Percentiles rank a stretch among this genome's conserved stretches.
These are phyloP conservation scores for Termitomyces sp. DNA, from an alignment of 768 basidiomycete genomes.

Conservation along the genomic window DNA sequence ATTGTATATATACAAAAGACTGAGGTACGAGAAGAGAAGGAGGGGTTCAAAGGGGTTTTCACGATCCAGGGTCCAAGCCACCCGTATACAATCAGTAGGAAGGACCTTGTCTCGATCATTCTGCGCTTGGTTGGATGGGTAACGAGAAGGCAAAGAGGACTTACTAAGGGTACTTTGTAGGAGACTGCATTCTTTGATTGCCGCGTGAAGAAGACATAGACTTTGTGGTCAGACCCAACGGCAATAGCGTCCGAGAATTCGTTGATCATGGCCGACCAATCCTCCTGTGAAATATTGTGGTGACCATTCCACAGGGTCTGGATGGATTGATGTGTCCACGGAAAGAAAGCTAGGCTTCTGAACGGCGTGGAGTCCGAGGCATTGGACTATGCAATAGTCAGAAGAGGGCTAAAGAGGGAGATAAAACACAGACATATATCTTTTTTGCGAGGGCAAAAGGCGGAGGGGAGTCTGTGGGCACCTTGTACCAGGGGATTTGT, in stretches of 20 bases:
- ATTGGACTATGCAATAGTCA: conserved; percentile 20
- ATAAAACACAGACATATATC: conserved; percentile 36
- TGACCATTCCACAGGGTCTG: conserved; percentile 32
- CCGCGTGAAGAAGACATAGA: conserved; percentile 34
- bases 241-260: conserved; percentile 49
- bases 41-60: conserved; percentile 48
- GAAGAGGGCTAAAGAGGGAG: not conserved
- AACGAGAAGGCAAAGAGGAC: conserved; percentile 6
- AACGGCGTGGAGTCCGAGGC: conserved; percentile 25
- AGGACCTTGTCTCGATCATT: conserved; percentile 12
- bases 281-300: conserved; percentile 22
- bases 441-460: conserved; percentile 40
- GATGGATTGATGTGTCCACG: conserved; percentile 35
- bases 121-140: not conserved
- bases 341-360: conserved; percentile 43
- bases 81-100: conserved; percentile 30
- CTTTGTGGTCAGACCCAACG: conserved; percentile 33
- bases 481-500: conserved; percentile 32
- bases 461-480: conserved; percentile 20
- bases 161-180: conserved; percentile 31
- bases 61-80: conserved; percentile 57
- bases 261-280: conserved; percentile 43
- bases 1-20: conserved; percentile 54
- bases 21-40: conserved; percentile 48
- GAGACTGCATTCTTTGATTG: conserved; percentile 26